Percentiles rank a stretch among this genome's conserved stretches.
phyloP scores from a whole-genome alignment of 148 eudicot species.

The Camellia sinensis region DNA sequence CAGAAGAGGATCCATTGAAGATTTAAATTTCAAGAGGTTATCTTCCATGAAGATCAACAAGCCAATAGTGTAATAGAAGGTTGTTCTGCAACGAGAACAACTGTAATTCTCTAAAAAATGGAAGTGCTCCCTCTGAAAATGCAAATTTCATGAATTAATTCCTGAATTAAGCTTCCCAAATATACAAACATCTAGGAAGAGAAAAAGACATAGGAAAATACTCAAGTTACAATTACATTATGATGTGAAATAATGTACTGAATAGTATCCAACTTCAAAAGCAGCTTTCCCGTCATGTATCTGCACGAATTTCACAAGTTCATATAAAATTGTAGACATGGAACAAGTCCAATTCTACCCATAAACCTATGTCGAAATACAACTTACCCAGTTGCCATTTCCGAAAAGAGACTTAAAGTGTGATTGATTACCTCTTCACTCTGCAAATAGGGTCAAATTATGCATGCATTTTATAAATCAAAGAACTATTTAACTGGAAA shows the following conservation, averaged over 20 bases:
- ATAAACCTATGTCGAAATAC: constrained; percentile 11
- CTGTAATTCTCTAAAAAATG: constrained; percentile 71
- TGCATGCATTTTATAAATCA: constrained; percentile 8
- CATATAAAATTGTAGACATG: constrained; percentile 6
- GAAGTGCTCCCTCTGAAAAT: constrained; percentile 72
- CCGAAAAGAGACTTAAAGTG: constrained; percentile 73
- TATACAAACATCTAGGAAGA: neutral
- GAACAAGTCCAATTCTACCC: constrained; percentile 10
- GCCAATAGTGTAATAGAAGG: constrained; percentile 80
- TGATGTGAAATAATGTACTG: constrained; percentile 80
- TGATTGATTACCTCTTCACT: constrained; percentile 84
- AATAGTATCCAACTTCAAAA: constrained; percentile 80
- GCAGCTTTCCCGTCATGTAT: constrained; percentile 91
- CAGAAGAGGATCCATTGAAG: constrained; percentile 82
- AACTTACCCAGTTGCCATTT: constrained; percentile 91
- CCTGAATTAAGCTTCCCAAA: constrained; percentile 7
- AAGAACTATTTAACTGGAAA: neutral
- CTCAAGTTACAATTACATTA: constrained; percentile 44
- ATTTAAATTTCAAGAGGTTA: constrained; percentile 63
- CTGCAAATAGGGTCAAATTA: constrained; percentile 35
- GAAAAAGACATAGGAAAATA: constrained; percentile 8
- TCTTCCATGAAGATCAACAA: constrained; percentile 86
- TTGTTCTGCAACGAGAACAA: constrained; percentile 89
- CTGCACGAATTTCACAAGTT: constrained; percentile 33
- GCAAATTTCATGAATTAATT: constrained; percentile 8